Percentiles rank a stretch among this genome's conserved stretches.
Conservation (phyloP, 2,329 filamentous ascomycete genomes). For the Annulohypoxylon truncatum region DNA sequence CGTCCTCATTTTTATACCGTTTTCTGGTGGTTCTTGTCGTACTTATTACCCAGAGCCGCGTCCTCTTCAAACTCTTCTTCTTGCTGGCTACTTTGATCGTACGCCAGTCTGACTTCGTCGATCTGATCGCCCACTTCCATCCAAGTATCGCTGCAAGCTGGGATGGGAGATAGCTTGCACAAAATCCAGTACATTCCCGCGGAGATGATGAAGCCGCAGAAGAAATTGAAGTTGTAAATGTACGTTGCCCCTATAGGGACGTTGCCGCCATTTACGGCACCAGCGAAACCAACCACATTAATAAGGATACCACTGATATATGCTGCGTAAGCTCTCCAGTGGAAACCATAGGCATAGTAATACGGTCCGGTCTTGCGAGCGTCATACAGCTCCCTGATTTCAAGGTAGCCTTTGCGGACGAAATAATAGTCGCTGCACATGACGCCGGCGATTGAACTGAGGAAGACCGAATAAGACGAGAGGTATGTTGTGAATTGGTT, state of each 20-base stretch:
- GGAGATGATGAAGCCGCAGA: conserved; percentile 82
- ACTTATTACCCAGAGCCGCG: conserved; percentile 41
- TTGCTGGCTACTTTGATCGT: conserved; percentile 54
- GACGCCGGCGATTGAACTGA: conserved; percentile 94
- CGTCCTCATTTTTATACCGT: conserved; percentile 18
- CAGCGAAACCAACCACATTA: conserved; percentile 92
- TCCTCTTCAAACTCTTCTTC: conserved; percentile 56
- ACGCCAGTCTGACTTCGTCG: conserved; percentile 63
- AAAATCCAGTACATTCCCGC: conserved; percentile 74
- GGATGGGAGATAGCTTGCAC: conserved; percentile 76
- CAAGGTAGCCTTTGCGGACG: conserved; percentile 83
- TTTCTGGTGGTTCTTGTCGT: conserved; percentile 36
- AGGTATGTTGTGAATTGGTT: conserved; percentile 94
- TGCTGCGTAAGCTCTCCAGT: conserved; percentile 85
- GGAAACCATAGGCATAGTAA: conserved; percentile 77
- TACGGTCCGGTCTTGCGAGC: conserved; percentile 75
- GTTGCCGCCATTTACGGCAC: conserved; percentile 71
- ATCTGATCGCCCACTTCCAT: conserved; percentile 57
- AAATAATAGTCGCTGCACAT: conserved; percentile 90
- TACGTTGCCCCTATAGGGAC: conserved; percentile 85
- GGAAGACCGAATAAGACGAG: conserved; percentile 90
- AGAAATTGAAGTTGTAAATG: conserved; percentile 92
- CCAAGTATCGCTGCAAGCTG: conserved; percentile 80
- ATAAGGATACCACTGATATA: conserved; percentile 87
- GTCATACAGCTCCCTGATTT: conserved; percentile 83